Base-by-base conservation (phyloP, 176 grass and related monocot genomes). In the Oryza meyeriana region DNA sequence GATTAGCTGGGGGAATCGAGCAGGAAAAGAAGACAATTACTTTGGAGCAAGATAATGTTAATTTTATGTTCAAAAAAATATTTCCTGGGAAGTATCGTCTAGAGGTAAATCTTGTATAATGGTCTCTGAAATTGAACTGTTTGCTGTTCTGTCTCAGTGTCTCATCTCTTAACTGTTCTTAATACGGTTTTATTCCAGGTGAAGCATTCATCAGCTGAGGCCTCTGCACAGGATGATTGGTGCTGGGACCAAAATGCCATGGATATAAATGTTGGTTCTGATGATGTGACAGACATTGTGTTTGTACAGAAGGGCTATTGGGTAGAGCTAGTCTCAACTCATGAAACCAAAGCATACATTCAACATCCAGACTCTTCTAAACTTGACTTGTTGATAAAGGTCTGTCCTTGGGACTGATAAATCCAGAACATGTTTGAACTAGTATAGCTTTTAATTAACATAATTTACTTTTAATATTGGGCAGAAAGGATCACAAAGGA, bases 81-180 rank as follows among this genome's bases (percentile, higher is more conserved):
- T 93, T 99, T 87, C 96, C 96, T 40, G 96, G 96, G 87, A 99
- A 95, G 81, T 99, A 95, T 86, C 87, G 42, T 78, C 81, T 95
- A 40, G 87, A 95, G 93, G 93, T 95, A 93, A 89, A 48, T 14
- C 24, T 71, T 81, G 74, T 62, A 29, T 39, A 10, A 25, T 58
- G 27, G 39, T 83, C 48, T 27, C 24, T 64, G 50, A 72, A 33
- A 8, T 59, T 48, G n/a, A 18, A 33, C 29, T 85, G 4, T 12
- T 65, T 58, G 20, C 42, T 65, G 40, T 32, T 44, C 31, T 85
- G 31, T 80, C 28, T 83, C 24, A 64, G 34, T 85, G 14, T 70
- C 45, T 72, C 35, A 70, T 57, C 42, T 47, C 72, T 61, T 65
- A 58, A 64, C 57, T 81, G 61, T 81, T 72, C 6, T 2, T 14